Evolutionary conservation across 192 early-diverging fungal species (phyloP).

Genomic region (Paraglomus brasilianum): DNA sequence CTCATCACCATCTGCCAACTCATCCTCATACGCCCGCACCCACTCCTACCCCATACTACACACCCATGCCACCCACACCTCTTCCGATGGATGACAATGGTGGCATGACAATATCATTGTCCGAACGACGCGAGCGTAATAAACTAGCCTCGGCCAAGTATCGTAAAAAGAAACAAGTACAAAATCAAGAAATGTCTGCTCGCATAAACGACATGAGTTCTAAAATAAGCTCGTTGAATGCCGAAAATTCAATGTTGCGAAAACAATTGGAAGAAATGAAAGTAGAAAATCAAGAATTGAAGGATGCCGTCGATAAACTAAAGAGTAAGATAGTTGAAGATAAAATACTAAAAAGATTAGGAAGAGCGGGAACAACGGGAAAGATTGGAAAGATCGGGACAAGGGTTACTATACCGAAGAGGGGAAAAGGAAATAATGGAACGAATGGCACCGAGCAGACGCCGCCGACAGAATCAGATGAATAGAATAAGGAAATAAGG

Average conservation of each 20-base stretch:
- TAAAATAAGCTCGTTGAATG: constrained; percentile 24
- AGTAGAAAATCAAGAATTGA: constrained; percentile 49
- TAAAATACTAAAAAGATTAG: constrained; percentile 53
- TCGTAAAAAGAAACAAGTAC: constrained; percentile 58
- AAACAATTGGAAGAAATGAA: constrained; percentile 49
- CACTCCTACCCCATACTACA: too few species aligned
- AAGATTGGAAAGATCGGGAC: too few species aligned
- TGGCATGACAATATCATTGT: constrained; percentile 48
- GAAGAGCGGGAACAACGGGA: constrained; percentile 38
- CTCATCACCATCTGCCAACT: too few species aligned
- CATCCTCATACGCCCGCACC: too few species aligned
- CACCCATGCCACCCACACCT: too few species aligned
- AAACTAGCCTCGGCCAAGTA: constrained; percentile 64
- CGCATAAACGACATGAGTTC: constrained; percentile 45
- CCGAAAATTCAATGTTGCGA: constrained; percentile 46
- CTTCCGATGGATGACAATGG: too few species aligned
- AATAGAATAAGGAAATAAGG: too few species aligned
- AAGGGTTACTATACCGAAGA: too few species aligned
- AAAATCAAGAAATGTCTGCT: constrained; percentile 55
- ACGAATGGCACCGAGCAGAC: too few species aligned
- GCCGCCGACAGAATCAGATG: too few species aligned
- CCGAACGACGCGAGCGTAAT: constrained; percentile 58
- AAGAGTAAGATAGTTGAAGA: constrained; percentile 55
- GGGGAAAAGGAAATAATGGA: too few species aligned
- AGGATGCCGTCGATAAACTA: constrained; percentile 47